Percentiles rank a stretch among this genome's conserved stretches.
These are phyloP conservation scores for Sutorius eximius DNA, from an alignment of 1,284 basidiomycete species.

Conservation along the genomic window DNA sequence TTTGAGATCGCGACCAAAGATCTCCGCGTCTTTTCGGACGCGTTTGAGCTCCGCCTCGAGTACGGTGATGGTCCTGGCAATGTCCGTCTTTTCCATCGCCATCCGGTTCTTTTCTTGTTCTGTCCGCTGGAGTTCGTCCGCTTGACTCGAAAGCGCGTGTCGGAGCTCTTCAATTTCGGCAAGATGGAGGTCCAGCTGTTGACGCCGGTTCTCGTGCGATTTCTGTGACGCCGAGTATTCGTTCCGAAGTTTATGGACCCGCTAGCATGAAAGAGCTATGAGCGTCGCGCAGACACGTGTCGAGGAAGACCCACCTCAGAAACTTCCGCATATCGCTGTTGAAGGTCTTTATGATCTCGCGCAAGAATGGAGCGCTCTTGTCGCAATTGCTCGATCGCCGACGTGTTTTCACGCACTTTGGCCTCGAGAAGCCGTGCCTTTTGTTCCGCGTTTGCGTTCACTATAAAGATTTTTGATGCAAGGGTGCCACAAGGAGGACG, in stretches of 20 bases:
- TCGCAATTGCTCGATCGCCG: slow-evolving; percentile 68
- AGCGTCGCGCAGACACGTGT: background rate
- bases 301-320: slow-evolving; percentile 53
- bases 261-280: slow-evolving; percentile 35
- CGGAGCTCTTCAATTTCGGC: slow-evolving; percentile 74
- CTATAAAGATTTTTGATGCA: slow-evolving; percentile 34
- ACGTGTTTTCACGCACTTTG: slow-evolving; percentile 62
- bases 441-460: slow-evolving; percentile 64
- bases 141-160: slow-evolving; percentile 59
- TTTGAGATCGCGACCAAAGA: slow-evolving; percentile 73
- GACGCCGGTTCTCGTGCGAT: slow-evolving; percentile 69
- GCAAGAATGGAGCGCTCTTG: slow-evolving; percentile 69
- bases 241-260: slow-evolving; percentile 59
- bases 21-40: slow-evolving; percentile 70
- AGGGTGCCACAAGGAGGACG: background rate
- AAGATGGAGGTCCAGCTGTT: slow-evolving; percentile 68
- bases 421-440: slow-evolving; percentile 64
- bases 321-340: slow-evolving; percentile 60
- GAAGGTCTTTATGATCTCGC: slow-evolving; percentile 67
- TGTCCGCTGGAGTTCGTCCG: slow-evolving; percentile 59
- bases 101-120: slow-evolving; percentile 61
- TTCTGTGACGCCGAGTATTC: slow-evolving; percentile 59
- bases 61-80: slow-evolving; percentile 57
- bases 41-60: slow-evolving; percentile 71
- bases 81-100: slow-evolving; percentile 61